Conservation (phyloP, 2,329 filamentous ascomycete species). For the Colletotrichum agaves region DNA sequence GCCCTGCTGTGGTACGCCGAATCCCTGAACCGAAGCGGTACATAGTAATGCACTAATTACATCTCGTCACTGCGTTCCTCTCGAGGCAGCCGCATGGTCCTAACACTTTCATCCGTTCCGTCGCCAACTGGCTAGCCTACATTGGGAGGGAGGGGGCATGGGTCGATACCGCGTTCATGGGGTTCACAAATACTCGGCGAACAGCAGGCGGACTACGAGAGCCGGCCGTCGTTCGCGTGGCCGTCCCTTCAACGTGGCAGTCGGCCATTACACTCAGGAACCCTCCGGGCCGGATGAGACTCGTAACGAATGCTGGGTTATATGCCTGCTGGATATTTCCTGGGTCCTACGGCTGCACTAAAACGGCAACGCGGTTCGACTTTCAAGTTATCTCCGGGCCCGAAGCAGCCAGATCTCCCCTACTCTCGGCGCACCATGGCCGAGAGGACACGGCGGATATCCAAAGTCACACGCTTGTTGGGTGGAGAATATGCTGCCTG, state of each 20-base stretch:
- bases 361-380: neutral
- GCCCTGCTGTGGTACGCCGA: slow-evolving; percentile 23
- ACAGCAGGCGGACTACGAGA: slow-evolving; percentile 18
- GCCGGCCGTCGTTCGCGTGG: slow-evolving; percentile 29
- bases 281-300: slow-evolving; percentile 8
- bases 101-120: slow-evolving; percentile 20
- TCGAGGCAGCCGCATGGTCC: slow-evolving; percentile 29
- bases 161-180: slow-evolving; percentile 11
- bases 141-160: slow-evolving; percentile 6
- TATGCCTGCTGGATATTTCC: neutral
- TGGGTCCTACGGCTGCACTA: neutral
- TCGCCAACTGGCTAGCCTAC: slow-evolving; percentile 25
- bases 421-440: slow-evolving; percentile 13
- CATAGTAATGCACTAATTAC: slow-evolving; percentile 34
- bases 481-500: slow-evolving; percentile 5
- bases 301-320: neutral
- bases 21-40: slow-evolving; percentile 35
- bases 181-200: slow-evolving; percentile 14
- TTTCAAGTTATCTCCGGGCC: slow-evolving; percentile 12
- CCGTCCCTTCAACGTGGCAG: slow-evolving; percentile 22
- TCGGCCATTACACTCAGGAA: neutral
- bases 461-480: slow-evolving; percentile 23
- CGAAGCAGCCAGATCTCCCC: slow-evolving; percentile 7
- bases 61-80: slow-evolving; percentile 32
- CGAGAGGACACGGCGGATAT: neutral